These are phyloP conservation scores for Tetrapyrgos nigripes DNA, from an alignment of 1,284 basidiomycete species.

Conservation along the genomic window DNA sequence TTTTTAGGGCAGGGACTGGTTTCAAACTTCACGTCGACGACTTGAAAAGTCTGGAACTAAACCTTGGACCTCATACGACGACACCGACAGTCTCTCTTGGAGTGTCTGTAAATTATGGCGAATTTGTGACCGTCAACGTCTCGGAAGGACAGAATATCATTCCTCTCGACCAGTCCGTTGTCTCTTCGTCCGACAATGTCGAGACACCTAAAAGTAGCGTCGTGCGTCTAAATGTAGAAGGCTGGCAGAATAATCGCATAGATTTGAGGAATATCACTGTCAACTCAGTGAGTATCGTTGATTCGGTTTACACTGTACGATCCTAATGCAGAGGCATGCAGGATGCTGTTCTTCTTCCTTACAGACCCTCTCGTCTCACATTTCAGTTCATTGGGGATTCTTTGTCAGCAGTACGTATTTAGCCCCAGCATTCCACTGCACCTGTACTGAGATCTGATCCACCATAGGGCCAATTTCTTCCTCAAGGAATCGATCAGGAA, in stretches of 20 bases:
- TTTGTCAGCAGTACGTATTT: conserved; percentile 52
- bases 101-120: conserved; percentile 54
- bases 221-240: conserved; percentile 57
- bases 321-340: conserved; percentile 20
- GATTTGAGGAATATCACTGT: conserved; percentile 54
- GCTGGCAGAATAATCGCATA: conserved; percentile 65
- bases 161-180: conserved; percentile 34
- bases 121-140: conserved; percentile 54
- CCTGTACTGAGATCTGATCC: conserved; percentile 5
- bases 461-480: conserved; percentile 61
- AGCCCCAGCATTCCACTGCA: not conserved
- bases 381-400: conserved; percentile 69
- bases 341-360: conserved; percentile 54
- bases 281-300: conserved; percentile 39
- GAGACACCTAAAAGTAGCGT: conserved; percentile 26
- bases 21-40: conserved; percentile 57
- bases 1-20: conserved; percentile 57
- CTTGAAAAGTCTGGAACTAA: conserved; percentile 50
- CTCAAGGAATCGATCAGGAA: conserved; percentile 59
- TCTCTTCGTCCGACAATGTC: not conserved
- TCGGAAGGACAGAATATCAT: conserved; percentile 54
- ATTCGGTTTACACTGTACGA: conserved; percentile 38
- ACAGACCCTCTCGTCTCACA: conserved; percentile 49
- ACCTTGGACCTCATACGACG: conserved; percentile 58
- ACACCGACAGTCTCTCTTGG: conserved; percentile 50